Conservation (phyloP, 78 protist genomes). For the Dictyostelium purpureum region DNA sequence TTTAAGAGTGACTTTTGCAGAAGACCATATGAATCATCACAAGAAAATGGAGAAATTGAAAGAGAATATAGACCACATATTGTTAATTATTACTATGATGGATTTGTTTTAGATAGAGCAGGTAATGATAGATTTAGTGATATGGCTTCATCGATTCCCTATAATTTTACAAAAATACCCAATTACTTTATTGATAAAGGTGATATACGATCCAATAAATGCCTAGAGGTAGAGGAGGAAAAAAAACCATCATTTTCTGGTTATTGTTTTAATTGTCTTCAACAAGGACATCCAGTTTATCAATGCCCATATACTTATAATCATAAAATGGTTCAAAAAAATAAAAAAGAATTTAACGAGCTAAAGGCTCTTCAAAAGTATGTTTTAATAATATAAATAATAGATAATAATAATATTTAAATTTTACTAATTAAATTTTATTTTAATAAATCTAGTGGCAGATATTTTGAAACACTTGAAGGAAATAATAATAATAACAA, state of each 20-base stretch:
- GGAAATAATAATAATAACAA: no score
- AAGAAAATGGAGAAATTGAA: neutral
- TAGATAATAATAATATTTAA: no score
- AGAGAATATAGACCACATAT: neutral
- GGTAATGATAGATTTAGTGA: neutral
- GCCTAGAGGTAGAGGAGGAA: no score
- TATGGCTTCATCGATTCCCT: slow-evolving; percentile 16
- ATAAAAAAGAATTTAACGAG: neutral
- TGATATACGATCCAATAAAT: no score
- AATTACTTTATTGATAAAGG: neutral
- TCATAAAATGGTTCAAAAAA: slow-evolving; percentile 3
- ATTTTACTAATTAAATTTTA: no score
- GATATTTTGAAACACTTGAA: no score
- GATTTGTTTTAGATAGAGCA: neutral
- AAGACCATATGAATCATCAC: neutral
- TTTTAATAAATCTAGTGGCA: no score
- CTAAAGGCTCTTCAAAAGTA: neutral
- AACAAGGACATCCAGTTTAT: slow-evolving; percentile 15
- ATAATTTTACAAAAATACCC: slow-evolving; percentile 19
- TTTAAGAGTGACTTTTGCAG: neutral
- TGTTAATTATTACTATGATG: slow-evolving; percentile 6
- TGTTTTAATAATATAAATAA: neutral
- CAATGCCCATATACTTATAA: neutral
- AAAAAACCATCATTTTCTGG: neutral
- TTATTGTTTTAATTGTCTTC: slow-evolving; percentile 43